A percentile compares a stretch with the other conserved stretches of the same genome.
Evolutionary conservation across 441 rosid genomes (phyloP).

Genomic region (Pelargonium cotyledonis): DNA sequence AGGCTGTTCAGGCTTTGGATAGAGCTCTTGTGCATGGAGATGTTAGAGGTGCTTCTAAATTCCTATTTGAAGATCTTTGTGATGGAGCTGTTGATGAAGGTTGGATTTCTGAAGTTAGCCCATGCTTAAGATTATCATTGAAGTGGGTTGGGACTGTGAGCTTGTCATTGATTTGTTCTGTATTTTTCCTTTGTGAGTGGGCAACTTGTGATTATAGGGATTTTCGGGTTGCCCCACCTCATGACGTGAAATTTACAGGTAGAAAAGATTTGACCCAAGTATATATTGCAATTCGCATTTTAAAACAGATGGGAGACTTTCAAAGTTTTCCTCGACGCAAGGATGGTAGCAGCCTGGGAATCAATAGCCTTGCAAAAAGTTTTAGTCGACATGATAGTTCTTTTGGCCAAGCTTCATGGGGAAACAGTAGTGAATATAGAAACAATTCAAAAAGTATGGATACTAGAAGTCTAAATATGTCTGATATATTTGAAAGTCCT

Average conservation of each 20-base stretch:
- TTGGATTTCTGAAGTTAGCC: constrained; percentile 85
- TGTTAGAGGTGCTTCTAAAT: constrained; percentile 53
- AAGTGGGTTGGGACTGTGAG: constrained; percentile 75
- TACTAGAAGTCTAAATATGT: constrained; percentile 21
- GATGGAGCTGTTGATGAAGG: constrained; percentile 68
- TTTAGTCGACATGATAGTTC: constrained; percentile 27
- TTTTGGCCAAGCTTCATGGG: constrained; percentile 28
- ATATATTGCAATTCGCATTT: constrained; percentile 68
- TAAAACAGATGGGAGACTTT: constrained; percentile 65
- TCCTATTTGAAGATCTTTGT: constrained; percentile 75
- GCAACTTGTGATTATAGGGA: constrained; percentile 95
- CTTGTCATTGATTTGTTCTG: constrained; percentile 64
- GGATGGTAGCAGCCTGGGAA: constrained; percentile 35
- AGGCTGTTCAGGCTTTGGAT: constrained; percentile 90
- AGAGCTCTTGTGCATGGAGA: constrained; percentile 79
- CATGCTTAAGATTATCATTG: constrained; percentile 77
- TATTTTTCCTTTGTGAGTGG: constrained; percentile 96
- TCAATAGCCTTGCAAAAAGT: constrained; percentile 33
- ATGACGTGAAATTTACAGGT: constrained; percentile 70
- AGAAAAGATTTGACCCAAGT: constrained; percentile 78
- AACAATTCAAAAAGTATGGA: constrained; percentile 21
- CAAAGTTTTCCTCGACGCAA: constrained; percentile 33
- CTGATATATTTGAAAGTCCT: constrained; percentile 79
- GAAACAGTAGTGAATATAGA: constrained; percentile 31
- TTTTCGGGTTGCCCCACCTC: constrained; percentile 60